A percentile compares a stretch with the other conserved stretches of the same genome.
These are phyloP conservation scores for Aspergillus bombycis DNA, from an alignment of 2,329 filamentous ascomycete species.

Conservation along the genomic window DNA sequence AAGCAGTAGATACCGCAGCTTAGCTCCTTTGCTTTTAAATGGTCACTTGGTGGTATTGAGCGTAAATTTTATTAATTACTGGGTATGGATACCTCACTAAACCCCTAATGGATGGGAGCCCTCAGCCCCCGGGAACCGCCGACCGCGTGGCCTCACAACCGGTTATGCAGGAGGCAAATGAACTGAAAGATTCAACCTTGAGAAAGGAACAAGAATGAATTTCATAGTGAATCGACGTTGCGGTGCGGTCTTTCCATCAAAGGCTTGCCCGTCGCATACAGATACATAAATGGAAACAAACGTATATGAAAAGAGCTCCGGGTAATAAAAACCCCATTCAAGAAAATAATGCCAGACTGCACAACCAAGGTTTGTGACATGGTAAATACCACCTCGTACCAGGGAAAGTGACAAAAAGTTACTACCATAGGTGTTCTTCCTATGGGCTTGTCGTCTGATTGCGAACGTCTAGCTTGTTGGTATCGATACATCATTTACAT, in stretches of 20 bases:
- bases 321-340: neutral
- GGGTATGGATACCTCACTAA: constrained; percentile 4
- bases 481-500: neutral
- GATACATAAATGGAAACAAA: neutral
- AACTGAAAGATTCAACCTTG: neutral
- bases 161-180: constrained; percentile 7
- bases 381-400: constrained; percentile 3
- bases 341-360: neutral
- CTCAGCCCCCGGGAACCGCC: constrained; percentile 14
- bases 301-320: neutral
- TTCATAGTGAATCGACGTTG: neutral
- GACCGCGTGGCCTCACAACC: constrained; percentile 11
- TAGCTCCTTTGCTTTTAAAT: neutral
- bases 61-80: neutral
- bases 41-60: constrained; percentile 4
- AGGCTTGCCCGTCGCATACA: neutral
- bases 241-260: neutral
- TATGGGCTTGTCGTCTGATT: neutral
- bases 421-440: neutral
- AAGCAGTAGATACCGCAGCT: neutral
- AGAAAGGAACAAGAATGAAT: neutral
- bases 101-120: neutral
- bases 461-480: neutral
- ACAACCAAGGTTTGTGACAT: neutral
- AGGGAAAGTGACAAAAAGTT: neutral